phyloP scores from a whole-genome alignment of 257 asterid genomes.

The Perilla frutescens region DNA sequence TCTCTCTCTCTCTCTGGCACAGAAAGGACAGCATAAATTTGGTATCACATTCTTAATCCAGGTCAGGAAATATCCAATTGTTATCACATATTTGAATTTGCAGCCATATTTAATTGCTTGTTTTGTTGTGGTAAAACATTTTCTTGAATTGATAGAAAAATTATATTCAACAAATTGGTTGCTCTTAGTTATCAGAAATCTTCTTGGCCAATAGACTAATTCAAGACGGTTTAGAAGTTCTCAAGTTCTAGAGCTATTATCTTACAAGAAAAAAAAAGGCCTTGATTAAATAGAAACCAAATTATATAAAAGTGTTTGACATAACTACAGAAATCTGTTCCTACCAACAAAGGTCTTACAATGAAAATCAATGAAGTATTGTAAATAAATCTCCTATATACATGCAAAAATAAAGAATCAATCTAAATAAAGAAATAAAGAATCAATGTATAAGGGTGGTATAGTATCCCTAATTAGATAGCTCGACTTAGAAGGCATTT shows the following conservation, averaged over 20 bases:
- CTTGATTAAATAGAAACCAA: too few species aligned
- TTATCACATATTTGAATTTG: too few species aligned
- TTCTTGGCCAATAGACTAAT: background rate
- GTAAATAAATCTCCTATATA: background rate
- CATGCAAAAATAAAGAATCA: background rate
- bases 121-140: too few species aligned
- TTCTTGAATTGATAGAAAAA: too few species aligned
- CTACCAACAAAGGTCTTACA: background rate
- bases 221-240: background rate
- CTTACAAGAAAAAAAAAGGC: background rate
- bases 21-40: too few species aligned
- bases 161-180: too few species aligned
- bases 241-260: background rate
- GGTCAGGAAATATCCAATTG: too few species aligned
- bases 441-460: background rate
- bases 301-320: too few species aligned
- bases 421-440: background rate
- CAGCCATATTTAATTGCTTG: too few species aligned
- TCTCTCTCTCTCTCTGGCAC: too few species aligned
- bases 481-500: background rate
- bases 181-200: background rate
- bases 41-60: too few species aligned
- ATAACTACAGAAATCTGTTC: background rate
- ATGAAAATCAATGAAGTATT: background rate
- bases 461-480: background rate